A percentile compares a stretch with the other conserved stretches of the same genome.
phyloP scores from a whole-genome alignment of 371 early-diverging fungal genomes.

The Batrachochytrium dendrobatidis region DNA sequence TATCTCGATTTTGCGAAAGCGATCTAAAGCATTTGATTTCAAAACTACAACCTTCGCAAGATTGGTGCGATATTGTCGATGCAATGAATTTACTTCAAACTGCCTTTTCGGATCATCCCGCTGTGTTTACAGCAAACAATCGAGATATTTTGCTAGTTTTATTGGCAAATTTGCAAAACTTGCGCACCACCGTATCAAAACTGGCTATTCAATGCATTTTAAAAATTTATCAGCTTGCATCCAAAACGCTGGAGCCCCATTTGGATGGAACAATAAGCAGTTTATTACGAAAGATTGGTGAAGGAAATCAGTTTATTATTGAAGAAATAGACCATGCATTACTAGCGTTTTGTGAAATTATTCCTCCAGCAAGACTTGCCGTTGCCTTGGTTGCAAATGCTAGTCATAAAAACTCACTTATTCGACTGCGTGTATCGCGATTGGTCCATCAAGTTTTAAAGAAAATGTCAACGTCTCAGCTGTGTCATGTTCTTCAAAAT shows the following conservation, averaged over 20 bases:
- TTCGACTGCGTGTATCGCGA: constrained; percentile 11
- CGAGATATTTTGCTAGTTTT: constrained; percentile 14
- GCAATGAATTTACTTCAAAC: constrained; percentile 8
- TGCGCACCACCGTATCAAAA: constrained; percentile 21
- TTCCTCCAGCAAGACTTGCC: constrained; percentile 1
- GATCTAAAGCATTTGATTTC: neutral
- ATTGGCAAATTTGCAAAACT: constrained; percentile 15
- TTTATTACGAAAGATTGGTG: constrained; percentile 21
- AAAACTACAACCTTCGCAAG: neutral
- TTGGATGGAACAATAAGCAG: constrained; percentile 17
- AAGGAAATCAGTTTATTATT: constrained; percentile 14
- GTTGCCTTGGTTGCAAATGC: constrained; percentile 6
- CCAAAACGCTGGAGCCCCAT: constrained; percentile 13
- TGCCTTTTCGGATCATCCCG: constrained; percentile 5
- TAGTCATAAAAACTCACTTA: constrained; percentile 21
- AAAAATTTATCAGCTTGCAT: neutral
- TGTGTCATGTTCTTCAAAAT: constrained; percentile 6
- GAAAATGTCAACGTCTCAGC: constrained; percentile 9
- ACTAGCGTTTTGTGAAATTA: neutral
- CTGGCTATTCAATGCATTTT: constrained; percentile 10
- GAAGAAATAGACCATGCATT: constrained; percentile 19
- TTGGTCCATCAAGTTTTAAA: constrained; percentile 9
- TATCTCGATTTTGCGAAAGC: neutral
- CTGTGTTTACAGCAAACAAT: neutral
- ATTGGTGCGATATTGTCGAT: neutral